These are phyloP conservation scores for Scytalidium lignicola DNA, from an alignment of 2,329 filamentous ascomycete species.

Conservation along the genomic window DNA sequence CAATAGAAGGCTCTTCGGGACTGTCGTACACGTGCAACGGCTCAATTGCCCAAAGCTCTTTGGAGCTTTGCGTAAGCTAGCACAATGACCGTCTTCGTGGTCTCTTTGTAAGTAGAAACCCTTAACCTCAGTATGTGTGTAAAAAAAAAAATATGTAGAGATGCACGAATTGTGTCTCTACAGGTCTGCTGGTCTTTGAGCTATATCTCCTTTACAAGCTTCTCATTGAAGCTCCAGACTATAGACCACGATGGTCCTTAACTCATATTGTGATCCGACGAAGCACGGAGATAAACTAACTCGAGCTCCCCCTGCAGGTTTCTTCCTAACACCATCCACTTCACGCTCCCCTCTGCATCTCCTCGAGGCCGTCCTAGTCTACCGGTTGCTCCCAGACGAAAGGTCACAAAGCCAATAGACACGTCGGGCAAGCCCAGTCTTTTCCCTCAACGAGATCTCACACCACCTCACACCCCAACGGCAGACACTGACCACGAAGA, in stretches of 20 bases:
- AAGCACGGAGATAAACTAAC: not conserved
- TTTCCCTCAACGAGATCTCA: conserved; percentile 24
- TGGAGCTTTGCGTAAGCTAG: not conserved
- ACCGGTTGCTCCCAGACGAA: conserved; percentile 39
- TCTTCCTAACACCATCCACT: conserved; percentile 87
- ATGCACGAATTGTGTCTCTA: too few species aligned
- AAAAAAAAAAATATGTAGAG: not conserved
- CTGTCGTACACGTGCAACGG: not conserved
- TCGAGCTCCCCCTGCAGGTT: conserved; percentile 54
- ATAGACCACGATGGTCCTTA: too few species aligned
- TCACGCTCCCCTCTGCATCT: conserved; percentile 56
- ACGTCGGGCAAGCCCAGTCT: conserved; percentile 45
- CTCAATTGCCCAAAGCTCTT: not conserved
- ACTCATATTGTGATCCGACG: too few species aligned
- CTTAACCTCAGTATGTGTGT: not conserved
- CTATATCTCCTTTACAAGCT: too few species aligned
- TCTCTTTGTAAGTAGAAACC: conserved; percentile 47
- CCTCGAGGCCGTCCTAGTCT: conserved; percentile 12
- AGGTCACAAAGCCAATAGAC: conserved; percentile 45
- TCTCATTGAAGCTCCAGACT: too few species aligned
- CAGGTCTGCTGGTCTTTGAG: too few species aligned
- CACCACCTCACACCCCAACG: conserved; percentile 28
- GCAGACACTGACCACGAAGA: conserved; percentile 35
- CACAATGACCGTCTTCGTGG: conserved; percentile 55
- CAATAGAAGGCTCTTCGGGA: too few species aligned